Conservation (phyloP, 352 stramenopile genomes). For the Pythium myriotylum region DNA sequence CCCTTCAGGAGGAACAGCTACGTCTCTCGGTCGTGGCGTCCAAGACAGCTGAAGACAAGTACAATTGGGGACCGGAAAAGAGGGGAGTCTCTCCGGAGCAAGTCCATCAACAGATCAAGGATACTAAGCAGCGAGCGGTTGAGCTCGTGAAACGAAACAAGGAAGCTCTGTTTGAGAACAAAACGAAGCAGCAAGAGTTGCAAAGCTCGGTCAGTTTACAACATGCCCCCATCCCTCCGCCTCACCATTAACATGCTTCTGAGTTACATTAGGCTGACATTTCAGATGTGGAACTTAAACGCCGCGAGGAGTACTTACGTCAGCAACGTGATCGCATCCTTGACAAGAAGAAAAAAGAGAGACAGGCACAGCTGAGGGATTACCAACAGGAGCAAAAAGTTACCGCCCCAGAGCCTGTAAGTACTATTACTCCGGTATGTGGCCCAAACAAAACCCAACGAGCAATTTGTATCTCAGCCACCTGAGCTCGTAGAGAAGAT, state of each 20-base stretch:
- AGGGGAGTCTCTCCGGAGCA: slow-evolving; percentile 50
- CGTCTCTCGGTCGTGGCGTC: slow-evolving; percentile 51
- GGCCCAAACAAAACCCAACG: too few species aligned
- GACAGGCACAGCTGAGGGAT: slow-evolving; percentile 69
- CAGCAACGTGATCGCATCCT: slow-evolving; percentile 78
- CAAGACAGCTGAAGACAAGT: slow-evolving; percentile 71
- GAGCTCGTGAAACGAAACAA: slow-evolving; percentile 80
- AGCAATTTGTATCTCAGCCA: slow-evolving; percentile 24
- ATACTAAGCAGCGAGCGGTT: slow-evolving; percentile 73
- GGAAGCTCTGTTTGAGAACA: slow-evolving; percentile 69
- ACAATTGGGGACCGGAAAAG: slow-evolving; percentile 34
- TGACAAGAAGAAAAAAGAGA: slow-evolving; percentile 83
- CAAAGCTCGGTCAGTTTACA: slow-evolving; percentile 29
- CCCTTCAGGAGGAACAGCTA: slow-evolving; percentile 71
- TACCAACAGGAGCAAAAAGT: slow-evolving; percentile 77
- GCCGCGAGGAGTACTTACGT: slow-evolving; percentile 72
- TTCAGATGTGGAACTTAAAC: slow-evolving; percentile 70
- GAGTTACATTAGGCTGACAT: slow-evolving; percentile 52
- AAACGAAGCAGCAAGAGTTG: slow-evolving; percentile 68
- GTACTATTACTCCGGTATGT: not conserved
- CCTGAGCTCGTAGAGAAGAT: slow-evolving; percentile 67
- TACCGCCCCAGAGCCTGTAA: slow-evolving; percentile 53
- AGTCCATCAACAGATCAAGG: slow-evolving; percentile 55
- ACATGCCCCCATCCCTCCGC: not conserved
- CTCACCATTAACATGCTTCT: not conserved